These are phyloP conservation scores for Centaurea solstitialis DNA, from an alignment of 129 eudicot genomes.

Conservation along the genomic window DNA sequence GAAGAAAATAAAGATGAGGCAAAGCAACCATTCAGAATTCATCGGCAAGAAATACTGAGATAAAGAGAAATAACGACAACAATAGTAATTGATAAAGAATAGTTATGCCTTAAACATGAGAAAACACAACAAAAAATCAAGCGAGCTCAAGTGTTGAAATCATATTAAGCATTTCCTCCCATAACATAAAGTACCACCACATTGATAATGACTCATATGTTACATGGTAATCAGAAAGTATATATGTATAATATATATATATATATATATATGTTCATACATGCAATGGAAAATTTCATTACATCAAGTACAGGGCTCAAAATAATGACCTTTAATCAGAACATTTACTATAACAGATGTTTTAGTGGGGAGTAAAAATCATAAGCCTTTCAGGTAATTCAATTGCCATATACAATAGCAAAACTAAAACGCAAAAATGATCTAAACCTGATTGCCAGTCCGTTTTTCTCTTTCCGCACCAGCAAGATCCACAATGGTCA, in stretches of 20 bases:
- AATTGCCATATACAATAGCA: background rate
- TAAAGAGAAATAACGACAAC: background rate
- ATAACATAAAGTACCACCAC: background rate
- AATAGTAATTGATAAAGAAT: background rate
- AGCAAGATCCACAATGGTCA: conserved; percentile 94
- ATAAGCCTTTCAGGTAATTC: background rate
- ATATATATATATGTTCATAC: background rate
- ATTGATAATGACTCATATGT: background rate
- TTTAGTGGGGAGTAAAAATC: background rate
- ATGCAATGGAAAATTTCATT: too few species aligned
- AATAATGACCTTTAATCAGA: background rate
- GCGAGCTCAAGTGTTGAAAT: background rate
- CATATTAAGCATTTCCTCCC: background rate
- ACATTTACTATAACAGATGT: background rate
- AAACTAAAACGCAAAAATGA: background rate
- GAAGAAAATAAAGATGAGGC: background rate
- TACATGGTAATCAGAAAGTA: background rate
- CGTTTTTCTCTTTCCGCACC: conserved; percentile 94
- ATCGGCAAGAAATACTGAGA: background rate
- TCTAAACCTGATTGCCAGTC: conserved; percentile 82
- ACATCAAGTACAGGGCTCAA: too few species aligned
- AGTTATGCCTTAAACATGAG: background rate
- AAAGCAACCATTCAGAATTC: background rate
- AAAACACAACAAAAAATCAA: background rate
- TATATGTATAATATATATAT: background rate